Percentiles rank a stretch among this genome's conserved stretches.
phyloP scores from a whole-genome alignment of 495 filamentous ascomycete genomes.

The Lophium mytilinum region DNA sequence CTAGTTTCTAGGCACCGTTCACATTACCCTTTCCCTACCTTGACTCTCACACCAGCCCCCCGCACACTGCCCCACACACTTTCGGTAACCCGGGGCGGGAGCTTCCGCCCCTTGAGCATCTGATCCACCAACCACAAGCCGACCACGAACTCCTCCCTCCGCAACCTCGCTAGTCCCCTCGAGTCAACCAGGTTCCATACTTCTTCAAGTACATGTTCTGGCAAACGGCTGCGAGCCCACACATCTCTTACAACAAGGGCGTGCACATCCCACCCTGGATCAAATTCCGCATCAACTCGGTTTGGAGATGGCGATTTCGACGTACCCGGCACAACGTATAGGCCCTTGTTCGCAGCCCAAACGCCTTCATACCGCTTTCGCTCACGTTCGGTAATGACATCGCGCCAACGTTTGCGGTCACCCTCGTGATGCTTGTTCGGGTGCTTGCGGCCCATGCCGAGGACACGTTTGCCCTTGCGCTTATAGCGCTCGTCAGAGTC shows the following conservation, averaged over 20 bases:
- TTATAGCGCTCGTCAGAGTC: slow-evolving; percentile 50
- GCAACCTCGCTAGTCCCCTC: slow-evolving; percentile 49
- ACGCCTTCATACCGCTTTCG: slow-evolving; percentile 91
- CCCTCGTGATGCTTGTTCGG: slow-evolving; percentile 86
- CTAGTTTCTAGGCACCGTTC: too few species aligned
- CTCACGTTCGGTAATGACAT: slow-evolving; percentile 66
- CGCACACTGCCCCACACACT: slow-evolving; percentile 85
- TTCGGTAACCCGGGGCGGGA: slow-evolving; percentile 66
- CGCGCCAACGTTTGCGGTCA: slow-evolving; percentile 73
- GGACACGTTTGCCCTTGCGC: slow-evolving; percentile 29
- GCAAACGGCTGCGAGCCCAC: slow-evolving; percentile 70
- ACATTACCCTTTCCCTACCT: neutral
- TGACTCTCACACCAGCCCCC: slow-evolving; percentile 42
- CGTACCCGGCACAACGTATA: slow-evolving; percentile 31
- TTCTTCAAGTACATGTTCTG: slow-evolving; percentile 58
- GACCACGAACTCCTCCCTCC: slow-evolving; percentile 81
- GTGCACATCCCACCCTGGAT: slow-evolving; percentile 43
- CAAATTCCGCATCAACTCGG: neutral
- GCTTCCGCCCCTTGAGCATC: slow-evolving; percentile 75
- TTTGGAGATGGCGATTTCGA: neutral
- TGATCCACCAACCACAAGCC: slow-evolving; percentile 96
- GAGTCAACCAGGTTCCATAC: slow-evolving; percentile 82
- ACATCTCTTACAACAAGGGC: slow-evolving; percentile 79
- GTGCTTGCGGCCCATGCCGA: slow-evolving; percentile 50
- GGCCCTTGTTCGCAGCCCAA: slow-evolving; percentile 85